Evolutionary conservation across 73 alveolate species (phyloP).

Genomic region (Paramecium biaurelia): DNA sequence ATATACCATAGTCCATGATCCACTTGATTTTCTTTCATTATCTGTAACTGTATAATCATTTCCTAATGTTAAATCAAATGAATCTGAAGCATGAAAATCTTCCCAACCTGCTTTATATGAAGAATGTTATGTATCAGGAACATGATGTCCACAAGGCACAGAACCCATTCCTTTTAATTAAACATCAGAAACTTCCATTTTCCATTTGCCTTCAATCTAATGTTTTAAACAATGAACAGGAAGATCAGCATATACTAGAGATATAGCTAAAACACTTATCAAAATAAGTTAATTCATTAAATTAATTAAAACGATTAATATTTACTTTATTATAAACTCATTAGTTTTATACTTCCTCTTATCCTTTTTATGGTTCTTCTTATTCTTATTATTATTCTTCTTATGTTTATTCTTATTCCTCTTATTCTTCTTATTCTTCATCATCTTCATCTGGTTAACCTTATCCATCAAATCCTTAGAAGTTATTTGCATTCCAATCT

Average conservation of each 20-base stretch:
- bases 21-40: not conserved
- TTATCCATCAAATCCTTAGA: slow-evolving; percentile 71
- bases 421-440: slow-evolving; percentile 55
- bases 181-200: not conserved
- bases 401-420: not conserved
- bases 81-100: not conserved
- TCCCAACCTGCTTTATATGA: slow-evolving; percentile 44
- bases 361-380: not conserved
- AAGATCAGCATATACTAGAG: not conserved
- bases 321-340: not conserved
- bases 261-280: not conserved
- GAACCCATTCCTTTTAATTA: not conserved
- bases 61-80: not conserved
- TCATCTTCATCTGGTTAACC: slow-evolving; percentile 35
- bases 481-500: slow-evolving; percentile 66
- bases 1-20: slow-evolving; percentile 62
- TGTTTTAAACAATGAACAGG: slow-evolving; percentile 50
- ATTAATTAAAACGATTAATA: not conserved
- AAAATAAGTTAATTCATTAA: not conserved
- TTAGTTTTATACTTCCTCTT: not conserved
- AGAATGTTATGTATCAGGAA: slow-evolving; percentile 10
- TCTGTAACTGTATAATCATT: slow-evolving; percentile 38
- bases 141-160: slow-evolving; percentile 28
- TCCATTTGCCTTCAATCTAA: slow-evolving; percentile 24
- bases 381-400: not conserved